Evolutionary conservation across 2,329 filamentous ascomycete species (phyloP).

Genomic region (Sphaceloma murrayae): DNA sequence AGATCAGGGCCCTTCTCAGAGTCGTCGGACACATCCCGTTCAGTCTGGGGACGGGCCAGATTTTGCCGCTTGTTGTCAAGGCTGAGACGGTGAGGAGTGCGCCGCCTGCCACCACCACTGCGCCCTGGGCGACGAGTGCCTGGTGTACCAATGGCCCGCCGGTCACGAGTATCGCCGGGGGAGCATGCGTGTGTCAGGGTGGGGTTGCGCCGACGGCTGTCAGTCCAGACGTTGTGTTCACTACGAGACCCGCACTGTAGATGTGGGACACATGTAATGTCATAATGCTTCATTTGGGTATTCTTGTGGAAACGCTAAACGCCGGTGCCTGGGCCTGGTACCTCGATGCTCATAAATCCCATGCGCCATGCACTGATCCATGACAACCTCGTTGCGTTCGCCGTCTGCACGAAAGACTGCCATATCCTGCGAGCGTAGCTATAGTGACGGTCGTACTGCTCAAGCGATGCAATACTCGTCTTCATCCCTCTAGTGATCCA

Average conservation of each 20-base stretch:
- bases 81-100: slow-evolving; percentile 38
- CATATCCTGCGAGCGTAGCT: too few relatives aligned
- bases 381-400: too few relatives aligned
- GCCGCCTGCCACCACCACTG: slow-evolving; percentile 26
- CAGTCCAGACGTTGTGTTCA: slow-evolving; percentile 11
- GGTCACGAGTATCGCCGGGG: slow-evolving; percentile 24
- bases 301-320: too few relatives aligned
- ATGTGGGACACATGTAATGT: too few relatives aligned
- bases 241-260: slow-evolving; percentile 9
- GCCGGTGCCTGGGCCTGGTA: too few relatives aligned
- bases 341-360: too few relatives aligned
- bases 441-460: too few relatives aligned
- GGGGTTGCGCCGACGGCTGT: slow-evolving; percentile 16
- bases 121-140: slow-evolving; percentile 27
- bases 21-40: slow-evolving; percentile 55
- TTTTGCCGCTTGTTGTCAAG: slow-evolving; percentile 58
- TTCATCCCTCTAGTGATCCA: too few relatives aligned
- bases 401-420: too few relatives aligned
- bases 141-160: slow-evolving; percentile 29
- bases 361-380: too few relatives aligned
- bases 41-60: slow-evolving; percentile 53
- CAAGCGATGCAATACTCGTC: too few relatives aligned
- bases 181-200: slow-evolving; percentile 25
- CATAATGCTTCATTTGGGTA: too few relatives aligned
- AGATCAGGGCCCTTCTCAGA: slow-evolving; percentile 44